Conservation (phyloP, 1,139 yeast species). For the Yamadazyma mexicana region DNA sequence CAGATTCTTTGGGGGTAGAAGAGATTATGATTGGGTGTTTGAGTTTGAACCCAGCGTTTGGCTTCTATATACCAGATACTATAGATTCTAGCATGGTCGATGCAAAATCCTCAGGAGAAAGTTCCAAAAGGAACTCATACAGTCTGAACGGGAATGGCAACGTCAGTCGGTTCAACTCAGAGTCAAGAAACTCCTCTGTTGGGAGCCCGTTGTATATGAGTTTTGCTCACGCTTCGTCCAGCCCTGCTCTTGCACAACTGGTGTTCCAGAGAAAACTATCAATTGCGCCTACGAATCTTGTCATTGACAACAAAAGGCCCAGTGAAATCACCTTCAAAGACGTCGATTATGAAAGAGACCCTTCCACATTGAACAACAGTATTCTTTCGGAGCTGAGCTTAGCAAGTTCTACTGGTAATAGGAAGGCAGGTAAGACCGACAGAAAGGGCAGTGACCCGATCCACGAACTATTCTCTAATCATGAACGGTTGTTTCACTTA, state of each 20-base stretch:
- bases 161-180: neutral
- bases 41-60: conserved; percentile 19
- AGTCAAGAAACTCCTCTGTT: conserved; percentile 28
- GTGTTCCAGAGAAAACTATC: conserved; percentile 26
- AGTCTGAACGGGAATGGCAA: neutral
- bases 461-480: conserved; percentile 30
- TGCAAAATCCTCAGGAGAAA: conserved; percentile 2
- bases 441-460: conserved; percentile 21
- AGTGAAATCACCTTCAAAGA: conserved; percentile 30
- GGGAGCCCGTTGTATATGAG: conserved; percentile 23
- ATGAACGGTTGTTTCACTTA: conserved; percentile 32
- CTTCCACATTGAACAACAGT: neutral
- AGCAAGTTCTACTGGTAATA: neutral
- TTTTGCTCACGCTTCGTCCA: neutral
- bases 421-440: neutral
- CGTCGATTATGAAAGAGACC: conserved; percentile 22
- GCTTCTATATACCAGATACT: conserved; percentile 13
- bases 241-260: conserved; percentile 12
- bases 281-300: conserved; percentile 27
- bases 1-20: conserved; percentile 26
- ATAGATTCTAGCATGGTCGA: conserved; percentile 2
- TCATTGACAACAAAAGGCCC: conserved; percentile 17
- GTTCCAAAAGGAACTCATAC: conserved; percentile 1
- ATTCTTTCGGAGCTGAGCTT: neutral
- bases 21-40: conserved; percentile 37